These are phyloP conservation scores for Parascedosporium putredinis DNA, from an alignment of 2,329 filamentous ascomycete genomes.

Conservation along the genomic window DNA sequence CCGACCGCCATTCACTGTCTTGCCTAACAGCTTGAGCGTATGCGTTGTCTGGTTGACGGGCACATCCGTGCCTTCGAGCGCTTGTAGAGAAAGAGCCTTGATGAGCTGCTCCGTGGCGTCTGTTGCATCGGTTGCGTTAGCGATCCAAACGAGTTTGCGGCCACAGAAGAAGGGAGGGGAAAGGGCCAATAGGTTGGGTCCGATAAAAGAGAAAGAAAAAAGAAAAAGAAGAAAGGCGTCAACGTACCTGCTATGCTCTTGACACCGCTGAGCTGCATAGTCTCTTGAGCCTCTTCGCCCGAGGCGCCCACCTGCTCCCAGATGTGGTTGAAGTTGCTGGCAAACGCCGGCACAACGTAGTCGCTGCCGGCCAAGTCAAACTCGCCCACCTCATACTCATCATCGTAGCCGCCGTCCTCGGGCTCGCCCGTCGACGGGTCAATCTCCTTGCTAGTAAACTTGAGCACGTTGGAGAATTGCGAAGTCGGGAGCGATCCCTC, in stretches of 20 bases:
- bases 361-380: conserved; percentile 85
- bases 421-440: conserved; percentile 89
- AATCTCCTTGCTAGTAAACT: conserved; percentile 97
- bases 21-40: conserved; percentile 90
- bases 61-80: conserved; percentile 88
- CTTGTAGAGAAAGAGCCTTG: conserved; percentile 79
- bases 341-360: conserved; percentile 88
- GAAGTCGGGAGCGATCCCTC: conserved; percentile 67
- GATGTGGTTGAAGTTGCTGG: conserved; percentile 87
- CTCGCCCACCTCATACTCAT: conserved; percentile 95
- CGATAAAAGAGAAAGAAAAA: conserved; percentile 5
- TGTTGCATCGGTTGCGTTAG: conserved; percentile 22
- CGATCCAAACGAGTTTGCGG: too few species aligned
- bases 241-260: conserved; percentile 89
- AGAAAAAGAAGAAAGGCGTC: conserved; percentile 13
- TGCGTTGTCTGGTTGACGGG: conserved; percentile 82
- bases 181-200: too few species aligned
- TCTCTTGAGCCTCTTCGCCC: conserved; percentile 85
- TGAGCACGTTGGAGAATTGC: conserved; percentile 84
- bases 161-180: too few species aligned
- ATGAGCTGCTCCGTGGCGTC: conserved; percentile 89
- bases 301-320: conserved; percentile 90
- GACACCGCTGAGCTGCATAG: conserved; percentile 72
- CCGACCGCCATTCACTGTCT: conserved; percentile 82
- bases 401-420: conserved; percentile 86